Conservation (phyloP, 139 green algal species). For the Tetraselmis striata region DNA sequence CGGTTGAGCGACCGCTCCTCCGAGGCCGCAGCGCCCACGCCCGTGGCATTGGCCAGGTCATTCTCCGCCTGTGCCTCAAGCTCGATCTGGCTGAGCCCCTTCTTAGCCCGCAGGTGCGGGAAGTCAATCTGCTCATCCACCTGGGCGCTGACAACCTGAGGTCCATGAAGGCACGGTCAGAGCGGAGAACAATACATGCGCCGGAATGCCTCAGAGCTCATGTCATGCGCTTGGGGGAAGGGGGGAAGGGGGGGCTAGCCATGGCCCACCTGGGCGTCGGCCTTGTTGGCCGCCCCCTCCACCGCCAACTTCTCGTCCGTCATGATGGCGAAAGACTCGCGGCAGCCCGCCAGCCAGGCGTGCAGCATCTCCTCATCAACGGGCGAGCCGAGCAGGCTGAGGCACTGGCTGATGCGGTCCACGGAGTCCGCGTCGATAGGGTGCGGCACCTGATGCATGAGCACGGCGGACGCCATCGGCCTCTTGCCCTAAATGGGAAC, state of each 20-base stretch:
- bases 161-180: conserved; percentile 18
- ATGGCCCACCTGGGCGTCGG: neutral
- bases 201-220: conserved; percentile 7
- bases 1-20: conserved; percentile 64
- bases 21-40: neutral
- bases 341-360: conserved; percentile 74
- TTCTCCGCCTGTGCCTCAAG: conserved; percentile 50
- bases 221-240: too few species aligned
- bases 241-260: conserved; percentile 23
- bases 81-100: conserved; percentile 78
- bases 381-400: conserved; percentile 48
- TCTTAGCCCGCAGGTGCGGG: conserved; percentile 71
- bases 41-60: conserved; percentile 25
- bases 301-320: conserved; percentile 44
- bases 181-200: too few species aligned
- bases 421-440: conserved; percentile 72
- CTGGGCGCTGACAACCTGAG: conserved; percentile 35
- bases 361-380: conserved; percentile 18
- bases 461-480: too few species aligned
- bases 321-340: conserved; percentile 64
- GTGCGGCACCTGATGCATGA: conserved; percentile 18
- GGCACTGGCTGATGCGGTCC: conserved; percentile 74
- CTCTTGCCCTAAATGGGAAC: too few species aligned
- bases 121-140: conserved; percentile 84
- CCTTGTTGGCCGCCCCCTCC: neutral